Base-by-base conservation (phyloP, 2,329 filamentous ascomycete genomes). In the Diaporthe sp. region DNA sequence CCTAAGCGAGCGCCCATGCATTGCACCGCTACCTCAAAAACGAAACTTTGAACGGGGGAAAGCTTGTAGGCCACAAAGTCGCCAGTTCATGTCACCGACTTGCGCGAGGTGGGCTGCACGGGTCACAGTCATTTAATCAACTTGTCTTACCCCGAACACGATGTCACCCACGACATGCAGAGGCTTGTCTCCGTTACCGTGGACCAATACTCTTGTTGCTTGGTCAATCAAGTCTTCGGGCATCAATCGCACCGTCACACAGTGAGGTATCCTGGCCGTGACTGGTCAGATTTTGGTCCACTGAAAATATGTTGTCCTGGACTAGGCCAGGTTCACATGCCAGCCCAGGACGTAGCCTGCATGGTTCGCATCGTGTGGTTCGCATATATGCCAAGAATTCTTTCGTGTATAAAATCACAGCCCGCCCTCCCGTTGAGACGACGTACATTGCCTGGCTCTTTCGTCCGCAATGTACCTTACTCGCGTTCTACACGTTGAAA, bases 1-100 rank as follows among this genome's bases (percentile, higher is more conserved):
- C 4, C 1, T 3, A 28, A 17, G 37, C n/a, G 13, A n/a, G 1
- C 13, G 2, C 0, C 6, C 4, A 2, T 5, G 37, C 1, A 0
- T 42, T 39, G 34, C 5, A 25, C 2, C 9, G 9, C 9, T n/a
- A 20, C 17, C 0, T 6, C 2, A 2, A 55, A 25, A 5, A 55
- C 51, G 12, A 9, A 20, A 10, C 9, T n/a, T n/a, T n/a, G 0
- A 51, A 4, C 8, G 2, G 22, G 47, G 0, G 17, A 17, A 47
- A 2, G 20, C 0, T 20, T 7, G 44, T 2, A 47, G 6, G 44
- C 44, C 3, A 7, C 4, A 47, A 2, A 20, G 0, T 47, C 20
- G 20, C 7, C 2, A 47, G 5, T 47, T 47, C 44, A 47, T 22
- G 44, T 22, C 1, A 22, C 4, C 8, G 44, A 22, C 44, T 4